phyloP scores from a whole-genome alignment of 768 basidiomycete species.

The Tylopilus sp. region DNA sequence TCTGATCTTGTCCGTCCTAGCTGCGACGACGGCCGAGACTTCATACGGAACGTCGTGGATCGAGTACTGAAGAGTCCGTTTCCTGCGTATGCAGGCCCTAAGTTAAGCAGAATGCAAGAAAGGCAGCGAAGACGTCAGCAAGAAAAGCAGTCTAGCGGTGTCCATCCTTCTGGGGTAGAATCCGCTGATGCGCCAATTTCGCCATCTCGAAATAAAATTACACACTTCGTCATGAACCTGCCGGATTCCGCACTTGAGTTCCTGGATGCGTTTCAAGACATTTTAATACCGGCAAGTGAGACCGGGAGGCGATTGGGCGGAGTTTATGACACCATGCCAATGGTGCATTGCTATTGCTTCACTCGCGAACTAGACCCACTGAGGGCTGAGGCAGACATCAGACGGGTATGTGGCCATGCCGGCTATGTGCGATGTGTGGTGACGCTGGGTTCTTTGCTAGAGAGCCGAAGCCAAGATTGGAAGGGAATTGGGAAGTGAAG shows the following conservation, averaged over 20 bases:
- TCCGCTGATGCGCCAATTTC: conserved; percentile 8
- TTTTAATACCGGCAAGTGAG: conserved; percentile 44
- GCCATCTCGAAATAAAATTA: conserved; percentile 52
- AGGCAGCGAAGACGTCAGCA: conserved; percentile 46
- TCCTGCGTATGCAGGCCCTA: conserved; percentile 49
- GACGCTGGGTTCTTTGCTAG: conserved; percentile 39
- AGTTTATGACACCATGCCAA: conserved; percentile 60
- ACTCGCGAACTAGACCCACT: conserved; percentile 74
- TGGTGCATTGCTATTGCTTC: conserved; percentile 96
- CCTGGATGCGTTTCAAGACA: conserved; percentile 82
- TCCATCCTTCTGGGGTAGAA: not conserved
- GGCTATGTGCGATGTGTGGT: conserved; percentile 1
- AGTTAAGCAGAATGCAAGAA: conserved; percentile 29
- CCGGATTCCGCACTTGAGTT: conserved; percentile 90
- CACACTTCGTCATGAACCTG: conserved; percentile 97
- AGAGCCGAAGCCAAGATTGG: conserved; percentile 69
- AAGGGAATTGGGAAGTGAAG: conserved; percentile 45
- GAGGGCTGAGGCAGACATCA: conserved; percentile 74
- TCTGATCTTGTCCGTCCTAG: conserved; percentile 61
- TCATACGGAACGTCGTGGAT: conserved; percentile 61
- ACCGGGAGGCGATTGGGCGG: conserved; percentile 43
- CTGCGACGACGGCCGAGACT: conserved; percentile 84
- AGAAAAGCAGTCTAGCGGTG: conserved; percentile 14
- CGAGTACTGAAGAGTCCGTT: conserved; percentile 66
- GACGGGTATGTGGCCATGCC: conserved; percentile 51